Base-by-base conservation (phyloP, 2,329 filamentous ascomycete genomes). In the Mariannaea elegans region DNA sequence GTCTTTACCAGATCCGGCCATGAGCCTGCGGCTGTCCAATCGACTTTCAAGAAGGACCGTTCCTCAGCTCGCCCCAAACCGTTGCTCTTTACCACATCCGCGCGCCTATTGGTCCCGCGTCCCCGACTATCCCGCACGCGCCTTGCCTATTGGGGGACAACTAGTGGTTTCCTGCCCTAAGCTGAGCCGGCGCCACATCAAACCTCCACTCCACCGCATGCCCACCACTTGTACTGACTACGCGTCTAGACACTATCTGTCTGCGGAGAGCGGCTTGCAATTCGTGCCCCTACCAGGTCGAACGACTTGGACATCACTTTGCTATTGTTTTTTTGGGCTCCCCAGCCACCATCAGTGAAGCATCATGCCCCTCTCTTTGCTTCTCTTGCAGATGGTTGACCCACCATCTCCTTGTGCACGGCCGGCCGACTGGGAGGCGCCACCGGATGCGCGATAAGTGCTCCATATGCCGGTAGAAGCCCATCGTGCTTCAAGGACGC, bases 91-190 rank as follows among this genome's bases (percentile, higher is more conserved):
- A 41, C 56, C 57, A 47, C 53, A 71, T 67, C 63, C 68, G 68
- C 65, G 66, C 68, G 68, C 54, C 68, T 71, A 71, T 71, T 71
- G 68, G 68, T 59, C 65, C 62, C 60, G 53, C 63, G 55, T 58
- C 42, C 19, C 66, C 56, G 55, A 65, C 62, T 48, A 62, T 64
- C 55, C 62, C 60, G 57, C 48, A 66, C 39, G 45, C 57, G 55
- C 66, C 53, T 68, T 71, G 44, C 68, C 68, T 45, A 23, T 65
- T 67, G 39, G 38, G 66, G 66, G 44, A 29, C 52, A 39, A 65
- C 68, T 71, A 71, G 68, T 71, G 68, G 61, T 68, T 66, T 62
- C 68, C 56, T 56, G 59, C 58, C 51, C 24, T 38, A 65, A 70
- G 68, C 67, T 70, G 66, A 70, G 66, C 61, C 56, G 59, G 59